Base-by-base conservation (phyloP, 371 early-diverging fungal genomes). In the Lichtheimia ornata region DNA sequence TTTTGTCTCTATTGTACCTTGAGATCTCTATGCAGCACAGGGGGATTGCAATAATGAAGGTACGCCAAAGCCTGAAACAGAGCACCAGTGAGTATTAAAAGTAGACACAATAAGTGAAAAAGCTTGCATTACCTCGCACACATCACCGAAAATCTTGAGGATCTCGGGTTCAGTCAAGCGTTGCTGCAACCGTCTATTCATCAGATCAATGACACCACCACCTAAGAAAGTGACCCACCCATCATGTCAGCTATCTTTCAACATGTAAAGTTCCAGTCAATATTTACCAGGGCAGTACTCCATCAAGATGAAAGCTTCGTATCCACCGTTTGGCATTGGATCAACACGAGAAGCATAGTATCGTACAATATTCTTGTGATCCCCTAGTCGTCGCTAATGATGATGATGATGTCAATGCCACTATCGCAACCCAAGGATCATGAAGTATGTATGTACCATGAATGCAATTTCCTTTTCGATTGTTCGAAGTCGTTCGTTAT, bases 261-360 rank as follows among this genome's bases (percentile, higher is more conserved):
- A 18, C 22, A 25, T 44, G 35, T 22, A 58, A 22, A 11, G 35
- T 6, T 25, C 27, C 28, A 5, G 27, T 27, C 25, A 15, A 2
- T 55, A 24, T 55, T 61, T 82, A 89, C 94, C 91, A 17, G 86
- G 76, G 69, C 97, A 97, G 68, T 91, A 88, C 66, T 95, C 97
- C 94, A 95, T 95, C 62, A 94, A 75, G 28, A 97, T 94, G 52
- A 89, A 77, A 4, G 92, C 86, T 62, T 94, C 90, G 64, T 77
- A 91, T 9, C 90, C 91, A 15, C 87, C 88, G 2, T 76, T 71
- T 18, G 77, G 77, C n/a, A 85, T 67, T 53, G 82, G 76, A 42
- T 81, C 80, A 30, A 87, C 82, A 60, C 84, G 81, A 49, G 89
- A 88, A 61, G 92, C 95, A 63, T 88, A 83, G 65, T 89, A 93